Percentiles rank a stretch among this genome's conserved stretches.
These are phyloP conservation scores for Fusarium newnesense DNA, from an alignment of 2,329 filamentous ascomycete species.

Conservation along the genomic window DNA sequence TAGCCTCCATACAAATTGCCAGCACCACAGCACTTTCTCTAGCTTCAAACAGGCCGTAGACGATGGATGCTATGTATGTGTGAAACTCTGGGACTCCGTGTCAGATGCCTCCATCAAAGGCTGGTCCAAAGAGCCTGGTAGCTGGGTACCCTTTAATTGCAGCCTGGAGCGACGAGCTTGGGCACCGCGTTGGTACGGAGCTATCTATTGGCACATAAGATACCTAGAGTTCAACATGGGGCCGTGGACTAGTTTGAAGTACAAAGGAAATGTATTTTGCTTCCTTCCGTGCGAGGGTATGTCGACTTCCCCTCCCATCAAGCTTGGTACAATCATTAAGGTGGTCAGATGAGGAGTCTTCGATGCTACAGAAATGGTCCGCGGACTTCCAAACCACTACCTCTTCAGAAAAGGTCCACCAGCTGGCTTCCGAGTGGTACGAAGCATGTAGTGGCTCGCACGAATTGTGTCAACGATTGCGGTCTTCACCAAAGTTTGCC, in stretches of 20 bases:
- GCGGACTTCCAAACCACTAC: accelerated
- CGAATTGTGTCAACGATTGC: neutral
- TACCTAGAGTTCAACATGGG: neutral
- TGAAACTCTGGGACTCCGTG: neutral
- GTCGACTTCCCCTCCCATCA: neutral
- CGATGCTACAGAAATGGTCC: accelerated
- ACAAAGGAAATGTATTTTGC: neutral
- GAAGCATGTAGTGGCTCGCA: neutral
- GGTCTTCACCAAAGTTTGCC: neutral
- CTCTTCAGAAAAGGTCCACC: neutral
- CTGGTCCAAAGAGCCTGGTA: neutral
- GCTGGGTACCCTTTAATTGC: neutral
- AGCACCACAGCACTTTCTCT: neutral
- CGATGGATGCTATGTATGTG: neutral
- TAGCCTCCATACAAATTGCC: neutral
- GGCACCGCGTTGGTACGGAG: neutral
- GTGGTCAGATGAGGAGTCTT: neutral
- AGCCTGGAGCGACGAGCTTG: neutral
- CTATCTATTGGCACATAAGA: neutral
- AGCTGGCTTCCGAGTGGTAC: neutral
- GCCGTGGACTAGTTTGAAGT: neutral
- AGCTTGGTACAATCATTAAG: neutral
- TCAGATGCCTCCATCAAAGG: neutral
- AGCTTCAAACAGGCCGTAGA: neutral
- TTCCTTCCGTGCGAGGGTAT: neutral